These are phyloP conservation scores for Herpetomonas muscarum DNA, from an alignment of 208 protist species.

Conservation along the genomic window DNA sequence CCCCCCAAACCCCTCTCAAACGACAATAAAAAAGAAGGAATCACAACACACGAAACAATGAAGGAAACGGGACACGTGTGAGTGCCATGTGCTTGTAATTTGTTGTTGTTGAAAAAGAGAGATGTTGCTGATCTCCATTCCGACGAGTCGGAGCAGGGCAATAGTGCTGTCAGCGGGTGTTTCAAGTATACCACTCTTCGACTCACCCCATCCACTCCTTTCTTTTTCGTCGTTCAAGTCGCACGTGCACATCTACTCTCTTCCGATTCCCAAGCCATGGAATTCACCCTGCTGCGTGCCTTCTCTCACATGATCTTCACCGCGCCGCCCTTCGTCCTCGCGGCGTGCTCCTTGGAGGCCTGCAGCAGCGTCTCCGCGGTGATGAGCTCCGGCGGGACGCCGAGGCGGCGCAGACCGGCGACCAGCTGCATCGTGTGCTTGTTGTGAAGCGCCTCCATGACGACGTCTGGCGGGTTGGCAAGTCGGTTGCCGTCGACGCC, in stretches of 20 bases:
- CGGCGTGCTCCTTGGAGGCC: constrained; percentile 31
- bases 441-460: constrained; percentile 25
- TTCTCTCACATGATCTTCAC: constrained; percentile 42
- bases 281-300: too few species aligned
- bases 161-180: too few species aligned
- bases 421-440: constrained; percentile 49
- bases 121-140: too few species aligned
- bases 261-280: too few species aligned
- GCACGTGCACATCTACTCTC: background rate
- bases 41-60: too few species aligned
- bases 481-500: constrained; percentile 7
- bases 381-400: constrained; percentile 52
- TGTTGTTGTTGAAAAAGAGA: too few species aligned
- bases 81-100: too few species aligned
- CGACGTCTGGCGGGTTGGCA: constrained; percentile 13
- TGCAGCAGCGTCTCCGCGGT: constrained; percentile 45
- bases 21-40: too few species aligned
- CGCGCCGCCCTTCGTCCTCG: constrained; percentile 43
- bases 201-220: background rate
- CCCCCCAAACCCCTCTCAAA: too few species aligned
- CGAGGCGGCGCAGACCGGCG: constrained; percentile 41
- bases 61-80: too few species aligned
- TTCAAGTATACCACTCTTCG: too few species aligned
- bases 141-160: too few species aligned
- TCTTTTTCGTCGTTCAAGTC: constrained; percentile 2